A percentile compares a stretch with the other conserved stretches of the same genome.
These are phyloP conservation scores for Hyaloscypha hepaticicola DNA, from an alignment of 495 filamentous ascomycete genomes.

Conservation along the genomic window DNA sequence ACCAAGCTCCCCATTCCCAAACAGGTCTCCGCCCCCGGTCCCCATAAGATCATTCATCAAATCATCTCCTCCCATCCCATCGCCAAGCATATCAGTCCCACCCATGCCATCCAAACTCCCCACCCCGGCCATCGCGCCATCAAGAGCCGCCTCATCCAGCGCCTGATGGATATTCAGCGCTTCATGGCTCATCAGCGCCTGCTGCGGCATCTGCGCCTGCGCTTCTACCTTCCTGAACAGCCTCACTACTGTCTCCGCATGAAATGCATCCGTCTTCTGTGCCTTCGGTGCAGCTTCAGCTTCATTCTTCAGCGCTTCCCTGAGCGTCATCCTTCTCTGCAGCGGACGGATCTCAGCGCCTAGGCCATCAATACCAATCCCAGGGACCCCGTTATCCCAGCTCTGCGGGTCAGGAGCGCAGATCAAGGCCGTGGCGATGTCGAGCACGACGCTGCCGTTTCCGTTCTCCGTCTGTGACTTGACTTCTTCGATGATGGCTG, in stretches of 20 bases:
- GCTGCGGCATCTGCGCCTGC: constrained; percentile 36
- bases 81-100: constrained; percentile 19
- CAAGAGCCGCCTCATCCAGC: constrained; percentile 9
- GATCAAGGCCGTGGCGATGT: constrained; percentile 71
- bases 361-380: neutral
- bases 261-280: constrained; percentile 56
- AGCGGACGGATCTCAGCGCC: constrained; percentile 21
- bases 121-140: constrained; percentile 21
- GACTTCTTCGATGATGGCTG: constrained; percentile 67
- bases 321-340: constrained; percentile 54
- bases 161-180: constrained; percentile 27
- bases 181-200: constrained; percentile 1
- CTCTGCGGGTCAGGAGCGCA: constrained; percentile 62
- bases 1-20: constrained; percentile 13
- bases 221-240: constrained; percentile 73
- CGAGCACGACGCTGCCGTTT: constrained; percentile 64
- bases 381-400: constrained; percentile 31
- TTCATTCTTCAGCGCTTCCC: constrained; percentile 66
- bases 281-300: constrained; percentile 62
- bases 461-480: constrained; percentile 42
- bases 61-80: constrained; percentile 20
- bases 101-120: constrained; percentile 19
- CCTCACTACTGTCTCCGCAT: constrained; percentile 73
- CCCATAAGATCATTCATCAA: constrained; percentile 29
- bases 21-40: constrained; percentile 18